Percentiles rank a stretch among this genome's conserved stretches.
phyloP scores from a whole-genome alignment of 495 filamentous ascomycete genomes.

The Amniculicola lignicola region DNA sequence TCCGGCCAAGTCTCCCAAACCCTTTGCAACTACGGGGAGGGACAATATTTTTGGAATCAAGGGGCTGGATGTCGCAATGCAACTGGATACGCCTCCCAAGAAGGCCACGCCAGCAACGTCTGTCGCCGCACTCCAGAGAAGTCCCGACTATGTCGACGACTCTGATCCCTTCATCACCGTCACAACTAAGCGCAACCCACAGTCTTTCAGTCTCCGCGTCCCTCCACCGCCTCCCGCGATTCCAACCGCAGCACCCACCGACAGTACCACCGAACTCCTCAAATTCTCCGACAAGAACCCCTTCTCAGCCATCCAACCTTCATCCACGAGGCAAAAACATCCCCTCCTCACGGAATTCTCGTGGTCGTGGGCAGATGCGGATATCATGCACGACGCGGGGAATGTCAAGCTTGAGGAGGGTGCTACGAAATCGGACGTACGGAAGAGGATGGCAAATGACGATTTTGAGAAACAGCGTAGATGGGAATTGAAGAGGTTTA shows the following conservation, averaged over 20 bases:
- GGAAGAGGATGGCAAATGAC: constrained; percentile 22
- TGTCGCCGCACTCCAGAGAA: background rate
- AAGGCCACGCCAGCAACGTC: background rate
- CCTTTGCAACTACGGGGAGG: constrained; percentile 1
- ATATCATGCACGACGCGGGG: constrained; percentile 27
- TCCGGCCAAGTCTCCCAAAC: constrained; percentile 11
- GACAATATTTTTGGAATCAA: constrained; percentile 33
- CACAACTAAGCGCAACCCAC: constrained; percentile 1
- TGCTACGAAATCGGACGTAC: constrained; percentile 4
- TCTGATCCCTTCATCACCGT: constrained; percentile 24
- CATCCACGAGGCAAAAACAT: constrained; percentile 14
- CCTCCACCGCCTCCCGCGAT: background rate
- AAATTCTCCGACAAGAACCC: constrained; percentile 26
- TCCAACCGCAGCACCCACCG: background rate
- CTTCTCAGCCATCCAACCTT: constrained; percentile 27
- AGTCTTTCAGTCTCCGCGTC: constrained; percentile 10
- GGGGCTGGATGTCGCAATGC: constrained; percentile 21
- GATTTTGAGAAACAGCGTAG: constrained; percentile 15
- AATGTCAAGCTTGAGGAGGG: constrained; percentile 2
- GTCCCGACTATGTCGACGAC: no score
- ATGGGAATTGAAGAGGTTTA: constrained; percentile 38
- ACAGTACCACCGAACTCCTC: constrained; percentile 7
- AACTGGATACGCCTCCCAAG: constrained; percentile 15
- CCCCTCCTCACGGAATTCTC: constrained; percentile 29
- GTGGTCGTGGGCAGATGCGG: constrained; percentile 28